These are phyloP conservation scores for Guyanaporus albipodus DNA, from an alignment of 768 basidiomycete genomes.

Conservation along the genomic window DNA sequence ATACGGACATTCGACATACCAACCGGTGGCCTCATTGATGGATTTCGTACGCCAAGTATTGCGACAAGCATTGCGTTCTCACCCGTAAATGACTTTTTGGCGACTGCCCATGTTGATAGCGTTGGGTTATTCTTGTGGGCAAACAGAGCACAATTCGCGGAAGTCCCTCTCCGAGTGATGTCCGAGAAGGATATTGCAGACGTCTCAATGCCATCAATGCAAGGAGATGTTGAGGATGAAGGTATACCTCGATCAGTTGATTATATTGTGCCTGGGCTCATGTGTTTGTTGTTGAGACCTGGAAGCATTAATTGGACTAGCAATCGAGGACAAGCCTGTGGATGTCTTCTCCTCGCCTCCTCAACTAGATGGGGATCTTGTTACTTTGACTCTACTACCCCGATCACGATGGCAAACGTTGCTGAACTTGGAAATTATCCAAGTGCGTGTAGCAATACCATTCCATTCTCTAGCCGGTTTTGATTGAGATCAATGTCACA, in stretches of 20 bases:
- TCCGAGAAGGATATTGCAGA: conserved; percentile 69
- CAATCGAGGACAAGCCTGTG: conserved; percentile 52
- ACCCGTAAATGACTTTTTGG: conserved; percentile 93
- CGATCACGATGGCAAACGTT: conserved; percentile 94
- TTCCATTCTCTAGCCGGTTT: not conserved
- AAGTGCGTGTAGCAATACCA: conserved; percentile 43
- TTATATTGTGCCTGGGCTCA: conserved; percentile 5
- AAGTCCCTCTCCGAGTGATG: conserved; percentile 79
- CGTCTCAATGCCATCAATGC: conserved; percentile 76
- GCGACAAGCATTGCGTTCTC: conserved; percentile 92
- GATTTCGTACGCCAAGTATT: conserved; percentile 81
- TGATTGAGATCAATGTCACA: conserved; percentile 27
- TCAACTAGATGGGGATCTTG: conserved; percentile 84
- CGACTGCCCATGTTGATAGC: conserved; percentile 90
- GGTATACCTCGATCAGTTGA: conserved; percentile 41
- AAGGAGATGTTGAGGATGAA: conserved; percentile 76
- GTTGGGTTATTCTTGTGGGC: conserved; percentile 98
- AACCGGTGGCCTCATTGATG: conserved; percentile 88
- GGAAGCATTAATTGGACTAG: conserved; percentile 64
- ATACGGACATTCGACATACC: conserved; percentile 97
- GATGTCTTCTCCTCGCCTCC: conserved; percentile 84
- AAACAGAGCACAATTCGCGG: conserved; percentile 90
- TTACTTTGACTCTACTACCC: conserved; percentile 89
- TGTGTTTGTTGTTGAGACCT: conserved; percentile 44
- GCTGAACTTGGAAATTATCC: conserved; percentile 93